Base-by-base conservation (phyloP, 768 basidiomycete species). In the Auriscalpium microsporum region DNA sequence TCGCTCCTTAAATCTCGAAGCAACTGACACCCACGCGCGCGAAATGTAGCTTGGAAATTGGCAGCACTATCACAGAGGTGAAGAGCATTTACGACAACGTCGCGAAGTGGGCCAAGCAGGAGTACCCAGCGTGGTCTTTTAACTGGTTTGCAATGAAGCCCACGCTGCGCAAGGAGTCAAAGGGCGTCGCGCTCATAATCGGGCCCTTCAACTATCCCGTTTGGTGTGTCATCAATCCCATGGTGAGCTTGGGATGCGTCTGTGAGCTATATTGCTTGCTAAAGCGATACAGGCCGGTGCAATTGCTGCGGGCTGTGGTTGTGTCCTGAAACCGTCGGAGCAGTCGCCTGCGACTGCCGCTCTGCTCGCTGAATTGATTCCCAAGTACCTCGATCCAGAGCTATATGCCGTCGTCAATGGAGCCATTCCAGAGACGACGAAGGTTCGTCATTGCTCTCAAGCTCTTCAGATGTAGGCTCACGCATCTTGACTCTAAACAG, bases 131-230 rank as follows among this genome's bases (percentile, higher is more conserved):
- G 0, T 86, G 86, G 62, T 75, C 68, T 33, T 14, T 86, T 50
- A 81, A 76, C 61, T 87, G 75, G 63, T 72, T 71, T 8, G 70
- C 80, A 0, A 79, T 88, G 76, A 72, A 75, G 9, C 88, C 89
- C 1, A 73, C 76, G 13, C 75, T 89, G 2, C 74, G 80, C 53
- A 87, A 89, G 62, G 87, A 89, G 60, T 76, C 91, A 46, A 93
- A 92, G 66, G 88, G 88, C 3, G 77, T 82, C 23, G 77, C 85
- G 0, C 70, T 89, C 48, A 78, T 87, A 61, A 84, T 90, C 54
- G 74, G 73, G 35, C 84, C 87, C 0, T 89, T 87, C 76, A 90
- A 89, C 67, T 88, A 85, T 63, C 89, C 87, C 0, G 56, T 89
- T 11, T 83, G 75, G 73, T 67, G 86, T 51, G 66, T 76, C 0